Evolutionary conservation across 345 rosid genomes (phyloP).

Genomic region (Nasturtium officinale): DNA sequence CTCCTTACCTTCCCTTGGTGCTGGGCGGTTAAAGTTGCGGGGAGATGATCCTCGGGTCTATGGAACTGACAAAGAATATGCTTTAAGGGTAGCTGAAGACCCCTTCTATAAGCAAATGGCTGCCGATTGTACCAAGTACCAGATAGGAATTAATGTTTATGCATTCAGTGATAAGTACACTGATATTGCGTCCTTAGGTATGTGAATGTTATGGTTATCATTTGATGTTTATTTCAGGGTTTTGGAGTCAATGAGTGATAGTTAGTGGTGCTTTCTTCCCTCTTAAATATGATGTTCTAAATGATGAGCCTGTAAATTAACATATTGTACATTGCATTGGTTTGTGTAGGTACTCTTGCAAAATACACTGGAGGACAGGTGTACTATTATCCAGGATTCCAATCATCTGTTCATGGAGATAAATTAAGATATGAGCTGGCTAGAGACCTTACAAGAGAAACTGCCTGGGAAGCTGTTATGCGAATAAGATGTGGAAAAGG

Average conservation of each 20-base stretch:
- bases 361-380: conserved; percentile 99
- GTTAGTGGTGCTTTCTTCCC: background rate
- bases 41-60: conserved; percentile 95
- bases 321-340: conserved; percentile 17
- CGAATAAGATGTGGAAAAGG: conserved; percentile 99
- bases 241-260: conserved; percentile 22
- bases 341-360: conserved; percentile 73
- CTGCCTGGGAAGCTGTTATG: conserved; percentile 99
- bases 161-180: conserved; percentile 92
- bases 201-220: conserved; percentile 20
- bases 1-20: conserved; percentile 92
- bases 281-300: conserved; percentile 1
- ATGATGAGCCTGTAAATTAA: conserved; percentile 6
- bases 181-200: conserved; percentile 97
- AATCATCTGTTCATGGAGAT: conserved; percentile 70
- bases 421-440: conserved; percentile 85
- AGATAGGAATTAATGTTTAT: conserved; percentile 88
- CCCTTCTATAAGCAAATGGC: conserved; percentile 97
- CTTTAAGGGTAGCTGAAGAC: conserved; percentile 87
- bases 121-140: conserved; percentile 96
- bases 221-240: conserved; percentile 5
- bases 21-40: conserved; percentile 88
- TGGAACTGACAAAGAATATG: conserved; percentile 93
- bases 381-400: conserved; percentile 88
- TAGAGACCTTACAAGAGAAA: conserved; percentile 97